Conservation (phyloP, 345 rosid species). For the Acer yangbiense region DNA sequence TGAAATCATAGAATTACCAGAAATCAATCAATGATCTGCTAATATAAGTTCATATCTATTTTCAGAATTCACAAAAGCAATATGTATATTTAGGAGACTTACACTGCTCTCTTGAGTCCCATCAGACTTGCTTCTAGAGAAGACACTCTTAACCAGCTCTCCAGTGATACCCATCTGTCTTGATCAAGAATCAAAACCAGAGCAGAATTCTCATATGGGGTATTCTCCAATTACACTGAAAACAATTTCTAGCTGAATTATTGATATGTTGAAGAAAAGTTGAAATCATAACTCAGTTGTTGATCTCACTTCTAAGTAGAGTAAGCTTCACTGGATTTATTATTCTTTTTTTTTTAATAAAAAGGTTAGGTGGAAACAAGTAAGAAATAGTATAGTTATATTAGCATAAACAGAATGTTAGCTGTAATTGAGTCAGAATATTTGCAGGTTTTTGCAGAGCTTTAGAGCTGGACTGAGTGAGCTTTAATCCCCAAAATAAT, state of each 20-base stretch:
- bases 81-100: constrained; percentile 17
- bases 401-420: constrained; percentile 24
- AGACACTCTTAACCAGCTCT: constrained; percentile 65
- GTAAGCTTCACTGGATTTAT: constrained; percentile 13
- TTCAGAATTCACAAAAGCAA: too few species aligned
- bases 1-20: not conserved
- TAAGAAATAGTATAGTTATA: not conserved
- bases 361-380: not conserved
- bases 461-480: constrained; percentile 49
- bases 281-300: not conserved
- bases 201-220: constrained; percentile 17
- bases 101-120: constrained; percentile 46
- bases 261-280: constrained; percentile 8
- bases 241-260: constrained; percentile 35
- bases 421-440: constrained; percentile 22
- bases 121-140: constrained; percentile 60
- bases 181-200: constrained; percentile 14
- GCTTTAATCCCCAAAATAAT: constrained; percentile 28
- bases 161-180: constrained; percentile 76
- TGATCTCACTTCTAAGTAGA: not conserved
- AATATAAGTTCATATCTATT: too few species aligned
- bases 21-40: not conserved
- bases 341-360: not conserved
- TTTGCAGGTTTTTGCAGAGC: constrained; percentile 28
- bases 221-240: constrained; percentile 28